A percentile compares a stretch with the other conserved stretches of the same genome.
Evolutionary conservation across 2,329 filamentous ascomycete species (phyloP).

Genomic region (Pseudogymnoascus sp.): DNA sequence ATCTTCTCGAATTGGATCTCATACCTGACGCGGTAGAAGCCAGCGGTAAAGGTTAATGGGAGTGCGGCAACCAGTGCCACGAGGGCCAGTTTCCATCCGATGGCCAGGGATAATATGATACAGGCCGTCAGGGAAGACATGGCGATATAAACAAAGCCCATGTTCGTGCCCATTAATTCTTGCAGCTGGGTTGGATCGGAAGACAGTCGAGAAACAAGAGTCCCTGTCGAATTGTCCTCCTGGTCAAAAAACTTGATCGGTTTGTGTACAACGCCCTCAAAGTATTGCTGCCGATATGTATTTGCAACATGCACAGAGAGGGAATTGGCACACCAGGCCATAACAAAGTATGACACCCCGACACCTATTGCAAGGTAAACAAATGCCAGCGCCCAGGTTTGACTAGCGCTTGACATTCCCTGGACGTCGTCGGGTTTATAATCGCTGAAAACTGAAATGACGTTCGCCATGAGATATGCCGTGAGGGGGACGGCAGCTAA

Average conservation of each 20-base stretch:
- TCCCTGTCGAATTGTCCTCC: constrained; percentile 39
- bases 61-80: constrained; percentile 54
- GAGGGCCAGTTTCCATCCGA: constrained; percentile 69
- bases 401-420: not conserved
- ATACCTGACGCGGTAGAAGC: constrained; percentile 42
- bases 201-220: constrained; percentile 37
- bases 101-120: constrained; percentile 58
- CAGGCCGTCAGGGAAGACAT: constrained; percentile 58
- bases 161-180: constrained; percentile 40
- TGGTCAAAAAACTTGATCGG: constrained; percentile 35
- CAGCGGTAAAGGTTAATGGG: constrained; percentile 39
- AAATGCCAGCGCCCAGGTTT: constrained; percentile 58
- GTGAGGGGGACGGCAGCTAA: constrained; percentile 40
- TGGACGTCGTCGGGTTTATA: constrained; percentile 15
- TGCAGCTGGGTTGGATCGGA: constrained; percentile 42
- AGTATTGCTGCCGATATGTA: constrained; percentile 36
- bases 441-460: constrained; percentile 41
- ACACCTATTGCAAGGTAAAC: constrained; percentile 46
- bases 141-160: constrained; percentile 50
- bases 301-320: constrained; percentile 26
- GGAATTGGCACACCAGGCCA: constrained; percentile 37
- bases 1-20: constrained; percentile 49
- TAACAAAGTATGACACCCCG: constrained; percentile 45
- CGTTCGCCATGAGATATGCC: constrained; percentile 46
- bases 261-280: constrained; percentile 37